phyloP scores from a whole-genome alignment of 495 filamentous ascomycete species.

The Mytilinidion resinicola region DNA sequence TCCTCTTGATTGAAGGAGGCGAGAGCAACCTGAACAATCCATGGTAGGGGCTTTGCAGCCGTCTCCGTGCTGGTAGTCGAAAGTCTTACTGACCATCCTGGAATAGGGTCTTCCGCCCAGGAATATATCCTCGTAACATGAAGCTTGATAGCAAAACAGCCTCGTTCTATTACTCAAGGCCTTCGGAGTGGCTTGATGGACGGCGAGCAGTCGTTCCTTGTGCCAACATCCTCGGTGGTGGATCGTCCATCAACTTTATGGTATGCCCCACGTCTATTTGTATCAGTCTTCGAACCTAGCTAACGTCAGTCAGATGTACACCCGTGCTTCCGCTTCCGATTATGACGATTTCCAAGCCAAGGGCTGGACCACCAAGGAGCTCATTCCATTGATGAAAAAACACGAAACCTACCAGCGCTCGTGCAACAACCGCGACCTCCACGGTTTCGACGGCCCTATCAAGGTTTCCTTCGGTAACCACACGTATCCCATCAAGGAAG shows the following conservation, averaged over 20 bases:
- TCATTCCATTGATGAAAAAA: constrained; percentile 73
- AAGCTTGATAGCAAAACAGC: constrained; percentile 82
- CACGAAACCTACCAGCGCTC: constrained; percentile 78
- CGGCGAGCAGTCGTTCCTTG: constrained; percentile 71
- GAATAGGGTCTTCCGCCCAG: constrained; percentile 58
- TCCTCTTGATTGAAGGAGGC: constrained; percentile 72
- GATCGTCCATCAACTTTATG: constrained; percentile 80
- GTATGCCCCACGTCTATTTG: constrained; percentile 32
- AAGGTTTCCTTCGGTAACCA: constrained; percentile 74
- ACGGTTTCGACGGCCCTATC: constrained; percentile 76
- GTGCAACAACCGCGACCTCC: constrained; percentile 64
- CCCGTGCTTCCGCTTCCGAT: constrained; percentile 70
- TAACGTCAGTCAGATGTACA: constrained; percentile 62
- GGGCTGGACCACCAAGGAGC: constrained; percentile 73
- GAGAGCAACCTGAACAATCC: constrained; percentile 78
- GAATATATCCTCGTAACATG: constrained; percentile 75
- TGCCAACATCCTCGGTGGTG: constrained; percentile 70
- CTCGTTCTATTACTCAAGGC: constrained; percentile 72
- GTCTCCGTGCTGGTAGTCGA: neutral
- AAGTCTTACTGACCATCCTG: neutral
- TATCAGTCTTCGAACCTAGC: neutral
- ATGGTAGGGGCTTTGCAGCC: constrained; percentile 42
- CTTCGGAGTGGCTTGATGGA: constrained; percentile 65
- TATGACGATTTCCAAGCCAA: constrained; percentile 81
- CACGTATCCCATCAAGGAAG: constrained; percentile 51